Evolutionary conservation across 148 eudicot species (phyloP).

Genomic region (Silene uniflora): DNA sequence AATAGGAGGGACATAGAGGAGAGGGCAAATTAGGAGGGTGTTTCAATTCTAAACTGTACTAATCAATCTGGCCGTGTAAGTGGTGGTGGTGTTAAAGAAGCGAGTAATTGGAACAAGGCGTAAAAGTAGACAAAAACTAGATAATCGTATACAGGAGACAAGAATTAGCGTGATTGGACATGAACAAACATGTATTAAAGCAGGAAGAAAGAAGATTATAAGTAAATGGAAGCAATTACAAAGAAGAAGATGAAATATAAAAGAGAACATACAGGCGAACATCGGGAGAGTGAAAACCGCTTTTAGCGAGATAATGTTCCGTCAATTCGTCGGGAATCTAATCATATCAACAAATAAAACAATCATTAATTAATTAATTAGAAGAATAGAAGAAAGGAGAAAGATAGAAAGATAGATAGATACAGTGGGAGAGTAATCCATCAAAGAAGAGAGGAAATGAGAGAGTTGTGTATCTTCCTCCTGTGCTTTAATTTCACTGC

Average conservation of each 20-base stretch:
- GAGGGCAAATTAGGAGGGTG: too few relatives aligned
- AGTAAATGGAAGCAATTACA: neutral
- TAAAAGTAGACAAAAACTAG: too few relatives aligned
- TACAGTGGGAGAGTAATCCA: constrained; percentile 86
- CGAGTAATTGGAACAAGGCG: too few relatives aligned
- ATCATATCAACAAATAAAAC: neutral
- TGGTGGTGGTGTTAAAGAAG: too few relatives aligned
- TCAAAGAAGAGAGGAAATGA: constrained; percentile 74
- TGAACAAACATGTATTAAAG: too few relatives aligned
- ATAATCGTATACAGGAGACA: too few relatives aligned
- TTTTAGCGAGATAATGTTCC: constrained; percentile 84
- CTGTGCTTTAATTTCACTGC: constrained; percentile 45
- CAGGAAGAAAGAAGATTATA: too few relatives aligned
- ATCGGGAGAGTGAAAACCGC: constrained; percentile 92
- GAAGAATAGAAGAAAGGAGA: neutral
- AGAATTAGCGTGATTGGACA: too few relatives aligned
- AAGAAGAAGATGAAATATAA: too few relatives aligned
- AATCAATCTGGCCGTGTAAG: too few relatives aligned
- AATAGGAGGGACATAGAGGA: too few relatives aligned
- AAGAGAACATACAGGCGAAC: constrained; percentile 58
- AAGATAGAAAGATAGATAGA: neutral
- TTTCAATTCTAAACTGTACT: too few relatives aligned
- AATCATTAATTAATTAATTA: neutral
- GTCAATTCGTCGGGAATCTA: constrained; percentile 95
- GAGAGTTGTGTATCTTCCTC: constrained; percentile 70